A percentile compares a stretch with the other conserved stretches of the same genome.
Evolutionary conservation across 2,329 filamentous ascomycete species (phyloP).

Genomic region (Chrysosporium queenslandicum): DNA sequence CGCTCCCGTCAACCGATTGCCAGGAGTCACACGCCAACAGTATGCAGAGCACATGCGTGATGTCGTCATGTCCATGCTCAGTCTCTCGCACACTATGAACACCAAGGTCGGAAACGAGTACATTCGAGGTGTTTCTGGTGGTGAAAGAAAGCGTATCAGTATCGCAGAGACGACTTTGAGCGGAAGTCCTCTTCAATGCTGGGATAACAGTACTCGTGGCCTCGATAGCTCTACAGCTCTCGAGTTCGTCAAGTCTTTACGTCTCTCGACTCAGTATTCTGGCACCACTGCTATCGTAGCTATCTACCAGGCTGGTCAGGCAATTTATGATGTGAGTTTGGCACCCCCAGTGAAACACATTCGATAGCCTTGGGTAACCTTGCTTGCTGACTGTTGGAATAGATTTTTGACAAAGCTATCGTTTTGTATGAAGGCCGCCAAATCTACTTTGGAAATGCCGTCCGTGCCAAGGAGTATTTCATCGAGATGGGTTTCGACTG

Average conservation of each 20-base stretch:
- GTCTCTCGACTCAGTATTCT: conserved; percentile 73
- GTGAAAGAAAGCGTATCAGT: conserved; percentile 68
- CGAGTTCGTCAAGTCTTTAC: conserved; percentile 58
- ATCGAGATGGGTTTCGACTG: conserved; percentile 64
- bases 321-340: conserved; percentile 50
- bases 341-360: conserved; percentile 14
- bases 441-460: conserved; percentile 62
- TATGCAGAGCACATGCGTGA: conserved; percentile 38
- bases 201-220: conserved; percentile 65
- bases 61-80: conserved; percentile 38
- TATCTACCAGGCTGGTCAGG: conserved; percentile 75
- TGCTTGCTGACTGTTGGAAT: conserved; percentile 11
- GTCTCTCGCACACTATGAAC: conserved; percentile 57
- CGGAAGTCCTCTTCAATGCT: conserved; percentile 59
- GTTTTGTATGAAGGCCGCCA: conserved; percentile 68
- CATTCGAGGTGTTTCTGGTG: conserved; percentile 68
- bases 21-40: conserved; percentile 36
- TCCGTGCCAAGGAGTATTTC: conserved; percentile 62
- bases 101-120: conserved; percentile 78
- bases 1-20: conserved; percentile 63
- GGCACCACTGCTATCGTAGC: conserved; percentile 76
- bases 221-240: conserved; percentile 59
- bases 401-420: conserved; percentile 71
- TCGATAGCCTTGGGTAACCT: neutral
- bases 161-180: conserved; percentile 77